These are phyloP conservation scores for Solanum sparsipilum DNA, from an alignment of 257 asterid species.

Conservation along the genomic window DNA sequence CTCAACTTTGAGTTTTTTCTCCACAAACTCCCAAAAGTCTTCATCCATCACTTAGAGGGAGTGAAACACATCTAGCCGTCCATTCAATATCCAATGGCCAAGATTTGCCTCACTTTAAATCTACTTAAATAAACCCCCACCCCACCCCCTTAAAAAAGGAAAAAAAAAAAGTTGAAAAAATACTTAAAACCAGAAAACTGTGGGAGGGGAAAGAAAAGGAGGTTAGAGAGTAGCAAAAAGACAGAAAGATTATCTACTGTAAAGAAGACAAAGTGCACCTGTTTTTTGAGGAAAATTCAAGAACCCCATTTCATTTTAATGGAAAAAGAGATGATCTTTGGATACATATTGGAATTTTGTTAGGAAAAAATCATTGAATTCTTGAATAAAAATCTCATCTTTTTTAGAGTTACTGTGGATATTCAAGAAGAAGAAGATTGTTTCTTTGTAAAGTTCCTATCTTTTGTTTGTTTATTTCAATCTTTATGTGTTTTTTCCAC, in stretches of 20 bases:
- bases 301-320: not conserved
- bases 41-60: slow-evolving; percentile 4
- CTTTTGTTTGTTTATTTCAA: not conserved
- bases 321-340: not conserved
- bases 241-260: not conserved
- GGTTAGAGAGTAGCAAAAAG: not conserved
- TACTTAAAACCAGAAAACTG: not conserved
- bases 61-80: slow-evolving; percentile 12
- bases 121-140: not conserved
- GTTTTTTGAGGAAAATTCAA: not conserved
- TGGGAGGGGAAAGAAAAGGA: not conserved
- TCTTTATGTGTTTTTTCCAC: not conserved
- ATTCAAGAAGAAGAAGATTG: not conserved
- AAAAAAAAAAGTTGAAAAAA: not conserved
- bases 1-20: not conserved
- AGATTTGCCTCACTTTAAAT: not conserved
- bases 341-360: not conserved
- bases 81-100: not conserved
- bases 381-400: not conserved
- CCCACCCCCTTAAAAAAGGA: not conserved
- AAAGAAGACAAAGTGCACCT: not conserved
- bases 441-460: not conserved
- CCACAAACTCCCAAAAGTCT: not conserved
- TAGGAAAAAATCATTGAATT: not conserved
- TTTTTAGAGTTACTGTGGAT: not conserved